A percentile compares a stretch with the other conserved stretches of the same genome.
phyloP scores from a whole-genome alignment of 1,139 yeast species.

The Groenewaldozyma auringiensis region DNA sequence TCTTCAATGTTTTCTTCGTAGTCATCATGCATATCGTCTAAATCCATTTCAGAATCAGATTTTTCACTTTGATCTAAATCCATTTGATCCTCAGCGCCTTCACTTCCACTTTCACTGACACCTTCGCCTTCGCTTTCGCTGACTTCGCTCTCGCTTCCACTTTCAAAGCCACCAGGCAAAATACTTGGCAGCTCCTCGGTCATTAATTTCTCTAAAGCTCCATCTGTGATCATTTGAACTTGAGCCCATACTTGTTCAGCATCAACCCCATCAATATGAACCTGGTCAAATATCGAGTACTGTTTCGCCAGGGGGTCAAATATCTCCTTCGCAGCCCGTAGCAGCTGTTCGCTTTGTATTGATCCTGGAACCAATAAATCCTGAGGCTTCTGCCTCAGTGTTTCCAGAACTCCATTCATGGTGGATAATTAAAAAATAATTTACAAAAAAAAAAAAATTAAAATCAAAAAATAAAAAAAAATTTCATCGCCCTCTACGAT shows the following conservation, averaged over 20 bases:
- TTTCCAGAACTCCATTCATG: conserved; percentile 13
- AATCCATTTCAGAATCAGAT: conserved; percentile 13
- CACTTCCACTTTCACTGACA: conserved; percentile 17
- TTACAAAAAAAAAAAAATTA: not conserved
- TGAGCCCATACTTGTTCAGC: conserved; percentile 94
- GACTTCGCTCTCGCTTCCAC: conserved; percentile 9
- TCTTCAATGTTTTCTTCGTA: conserved; percentile 12
- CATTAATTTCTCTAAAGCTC: conserved; percentile 52
- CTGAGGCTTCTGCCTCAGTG: conserved; percentile 23
- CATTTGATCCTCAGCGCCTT: conserved; percentile 9
- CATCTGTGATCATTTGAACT: conserved; percentile 72
- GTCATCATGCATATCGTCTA: conserved; percentile 14
- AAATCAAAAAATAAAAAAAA: too few species aligned
- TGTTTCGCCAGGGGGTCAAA: conserved; percentile 59
- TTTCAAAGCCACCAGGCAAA: conserved; percentile 5
- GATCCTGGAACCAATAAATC: conserved; percentile 23
- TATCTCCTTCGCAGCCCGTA: conserved; percentile 43
- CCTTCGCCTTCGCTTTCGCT: conserved; percentile 10
- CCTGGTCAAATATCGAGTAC: conserved; percentile 70
- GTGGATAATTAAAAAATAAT: not conserved
- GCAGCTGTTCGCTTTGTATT: conserved; percentile 23
- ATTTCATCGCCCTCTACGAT: too few species aligned
- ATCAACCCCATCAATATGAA: conserved; percentile 79
- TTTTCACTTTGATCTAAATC: conserved; percentile 9
- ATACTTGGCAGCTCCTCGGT: conserved; percentile 20